phyloP scores from a whole-genome alignment of 108 stramenopile genomes.

The Skeletonema potamos region DNA sequence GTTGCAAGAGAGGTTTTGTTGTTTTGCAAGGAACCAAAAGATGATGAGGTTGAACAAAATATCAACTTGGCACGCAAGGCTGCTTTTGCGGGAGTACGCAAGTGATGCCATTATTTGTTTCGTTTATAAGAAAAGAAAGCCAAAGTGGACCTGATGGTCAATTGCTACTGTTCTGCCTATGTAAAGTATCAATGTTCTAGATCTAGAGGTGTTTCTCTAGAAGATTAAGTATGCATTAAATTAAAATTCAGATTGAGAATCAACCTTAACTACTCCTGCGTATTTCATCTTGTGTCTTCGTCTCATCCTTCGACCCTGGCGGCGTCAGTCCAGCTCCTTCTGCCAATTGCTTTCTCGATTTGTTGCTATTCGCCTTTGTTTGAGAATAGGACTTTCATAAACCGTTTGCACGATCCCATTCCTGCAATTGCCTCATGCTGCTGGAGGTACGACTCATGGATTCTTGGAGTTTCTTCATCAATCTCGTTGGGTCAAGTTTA shows the following conservation, averaged over 20 bases:
- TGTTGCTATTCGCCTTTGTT: slow-evolving; percentile 43
- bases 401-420: slow-evolving; percentile 44
- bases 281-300: no score
- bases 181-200: background rate
- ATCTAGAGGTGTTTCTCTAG: background rate
- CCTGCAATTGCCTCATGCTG: slow-evolving; percentile 4
- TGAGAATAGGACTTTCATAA: slow-evolving; percentile 41
- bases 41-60: slow-evolving; percentile 67
- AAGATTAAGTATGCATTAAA: background rate
- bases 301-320: slow-evolving; percentile 37
- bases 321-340: slow-evolving; percentile 37
- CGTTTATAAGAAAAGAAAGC: background rate
- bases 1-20: slow-evolving; percentile 57
- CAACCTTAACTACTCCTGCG: no score
- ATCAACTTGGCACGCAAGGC: slow-evolving; percentile 80
- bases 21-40: slow-evolving; percentile 10
- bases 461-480: background rate
- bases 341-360: slow-evolving; percentile 36
- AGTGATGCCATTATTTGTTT: background rate
- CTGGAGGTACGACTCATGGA: background rate
- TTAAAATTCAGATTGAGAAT: background rate
- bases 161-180: background rate
- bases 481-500: background rate
- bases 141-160: background rate
- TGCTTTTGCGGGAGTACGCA: slow-evolving; percentile 75